Percentiles rank a stretch among this genome's conserved stretches.
Conservation (phyloP, 257 asterid species). For the Solanum sejunctum region DNA sequence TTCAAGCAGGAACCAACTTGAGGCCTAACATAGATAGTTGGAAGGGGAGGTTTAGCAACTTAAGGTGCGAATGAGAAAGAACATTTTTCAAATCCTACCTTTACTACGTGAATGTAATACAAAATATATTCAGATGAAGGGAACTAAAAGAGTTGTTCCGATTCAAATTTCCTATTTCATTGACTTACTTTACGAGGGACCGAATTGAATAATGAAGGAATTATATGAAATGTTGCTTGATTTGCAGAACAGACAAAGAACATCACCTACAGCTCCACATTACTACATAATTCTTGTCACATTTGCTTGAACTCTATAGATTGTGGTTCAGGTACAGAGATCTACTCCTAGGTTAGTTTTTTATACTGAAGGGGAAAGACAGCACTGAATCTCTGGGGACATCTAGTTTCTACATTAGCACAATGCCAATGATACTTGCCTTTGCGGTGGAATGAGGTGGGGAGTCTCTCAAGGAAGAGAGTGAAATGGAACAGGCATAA, state of each 20-base stretch:
- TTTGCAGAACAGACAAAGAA: not conserved
- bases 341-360: not conserved
- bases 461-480: not conserved
- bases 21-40: not conserved
- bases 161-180: not conserved
- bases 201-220: not conserved
- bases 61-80: not conserved
- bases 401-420: not conserved
- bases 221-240: not conserved
- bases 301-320: not conserved
- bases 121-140: not conserved
- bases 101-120: not conserved
- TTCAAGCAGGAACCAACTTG: not conserved
- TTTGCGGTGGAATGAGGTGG: not conserved
- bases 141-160: not conserved
- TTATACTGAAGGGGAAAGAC: not conserved
- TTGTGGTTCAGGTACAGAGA: not conserved
- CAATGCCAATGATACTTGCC: not conserved
- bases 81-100: not conserved
- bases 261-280: not conserved
- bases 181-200: not conserved
- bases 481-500: not conserved
- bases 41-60: not conserved
- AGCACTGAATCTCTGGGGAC: not conserved
- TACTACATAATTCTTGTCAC: not conserved